Evolutionary conservation across 306 rosid genomes (phyloP), one percentile per base, ranked within the genome.

Genomic region (Cucurbita maxima): DNA sequence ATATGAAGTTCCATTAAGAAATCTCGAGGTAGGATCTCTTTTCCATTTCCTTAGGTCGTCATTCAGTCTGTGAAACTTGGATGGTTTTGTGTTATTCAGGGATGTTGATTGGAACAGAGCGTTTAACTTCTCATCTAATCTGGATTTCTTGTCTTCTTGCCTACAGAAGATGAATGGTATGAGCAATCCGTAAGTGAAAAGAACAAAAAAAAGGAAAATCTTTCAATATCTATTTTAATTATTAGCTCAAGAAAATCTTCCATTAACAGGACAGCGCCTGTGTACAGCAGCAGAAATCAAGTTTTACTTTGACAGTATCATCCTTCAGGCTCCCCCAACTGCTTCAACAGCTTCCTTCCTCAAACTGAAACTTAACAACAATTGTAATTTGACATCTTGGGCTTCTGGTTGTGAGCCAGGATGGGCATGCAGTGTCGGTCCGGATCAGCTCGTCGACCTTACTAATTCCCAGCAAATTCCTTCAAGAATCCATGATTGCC

Each of bases 381-480:
- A 95, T 74, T 95, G 99, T 81, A 95, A 95, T 87, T 85, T 95
- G 76, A 82, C 97, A 69, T 80, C 96, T 25, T 95, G 99, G 99
- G 84, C 86, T 73, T 50, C 96, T 55, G 96, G 99, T n/a, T 95
- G 99, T 37, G 97, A 95, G 85, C 99, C 99, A 16, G 99, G 99
- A 76, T 95, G 99, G 96, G 97, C 97, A 22, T 95, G 99, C 52
- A 81, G 91, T 79, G 77, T 78, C 52, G 87, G 70, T 72, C 72
- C 82, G 12, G 53, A 76, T 68, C 84, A 87, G 83, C 78, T 76
- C 70, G 81, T 88, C 81, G 87, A 94, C 80, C 85, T 88, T 36
- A 77, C 56, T 64, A 78, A 89, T 76, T 81, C 96, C 15, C 73
- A 81, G 81, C 88, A 76, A 34, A 85, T 95, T 48, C 99, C 99